phyloP scores from a whole-genome alignment of 306 rosid genomes.

The Sindora glabra region DNA sequence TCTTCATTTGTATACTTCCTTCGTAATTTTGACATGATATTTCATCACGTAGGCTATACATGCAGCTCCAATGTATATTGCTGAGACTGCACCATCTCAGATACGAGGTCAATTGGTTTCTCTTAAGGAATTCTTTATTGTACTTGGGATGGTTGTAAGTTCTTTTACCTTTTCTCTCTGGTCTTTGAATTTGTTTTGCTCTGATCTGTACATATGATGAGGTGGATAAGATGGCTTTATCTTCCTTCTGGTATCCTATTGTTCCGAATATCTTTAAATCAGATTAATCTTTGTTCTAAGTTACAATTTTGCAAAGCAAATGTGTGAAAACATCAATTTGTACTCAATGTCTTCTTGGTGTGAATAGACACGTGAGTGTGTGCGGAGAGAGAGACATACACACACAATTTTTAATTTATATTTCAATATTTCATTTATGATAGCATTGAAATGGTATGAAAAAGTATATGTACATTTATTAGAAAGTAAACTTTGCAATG shows the following conservation, averaged over 20 bases:
- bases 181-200: background rate
- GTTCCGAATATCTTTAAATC: no score
- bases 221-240: background rate
- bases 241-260: background rate
- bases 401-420: no score
- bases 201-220: background rate
- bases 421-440: no score
- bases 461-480: no score
- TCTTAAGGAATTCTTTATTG: slow-evolving; percentile 56
- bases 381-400: no score
- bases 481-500: no score
- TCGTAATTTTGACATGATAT: background rate
- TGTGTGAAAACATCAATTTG: no score
- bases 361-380: no score
- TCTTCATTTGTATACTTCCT: background rate
- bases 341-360: no score
- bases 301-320: no score
- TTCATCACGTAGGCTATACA: slow-evolving; percentile 48
- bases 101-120: slow-evolving; percentile 55
- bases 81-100: slow-evolving; percentile 53
- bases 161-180: slow-evolving; percentile 3
- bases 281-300: background rate
- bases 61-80: slow-evolving; percentile 63
- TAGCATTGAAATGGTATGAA: no score
- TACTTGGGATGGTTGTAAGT: slow-evolving; percentile 69